Evolutionary conservation across 2,329 filamentous ascomycete species (phyloP).

Genomic region (Pestalotiopsis sp.): DNA sequence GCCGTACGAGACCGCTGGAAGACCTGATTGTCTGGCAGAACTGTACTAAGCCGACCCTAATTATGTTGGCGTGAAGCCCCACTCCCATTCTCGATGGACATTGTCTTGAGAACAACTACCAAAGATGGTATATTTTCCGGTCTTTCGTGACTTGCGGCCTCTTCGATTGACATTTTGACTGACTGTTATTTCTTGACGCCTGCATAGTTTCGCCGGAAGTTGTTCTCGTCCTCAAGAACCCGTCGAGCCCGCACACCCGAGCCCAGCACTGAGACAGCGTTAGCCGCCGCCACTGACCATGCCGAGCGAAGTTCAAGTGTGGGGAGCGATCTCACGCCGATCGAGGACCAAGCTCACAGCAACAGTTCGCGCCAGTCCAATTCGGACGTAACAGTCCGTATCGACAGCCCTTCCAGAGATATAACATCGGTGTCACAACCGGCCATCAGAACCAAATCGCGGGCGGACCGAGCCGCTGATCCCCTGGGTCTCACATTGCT

Average conservation of each 20-base stretch:
- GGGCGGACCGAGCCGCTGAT: not conserved
- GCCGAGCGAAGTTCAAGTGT: not conserved
- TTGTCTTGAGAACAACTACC: not conserved
- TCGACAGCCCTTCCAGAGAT: not conserved
- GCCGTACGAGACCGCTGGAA: not conserved
- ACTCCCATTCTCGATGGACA: not conserved
- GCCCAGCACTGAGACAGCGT: not conserved
- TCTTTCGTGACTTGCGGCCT: not conserved
- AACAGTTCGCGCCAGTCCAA: not conserved
- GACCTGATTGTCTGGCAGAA: not conserved
- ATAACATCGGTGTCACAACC: not conserved
- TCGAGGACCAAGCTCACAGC: not conserved
- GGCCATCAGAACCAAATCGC: not conserved
- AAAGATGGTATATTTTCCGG: not conserved
- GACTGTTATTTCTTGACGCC: not conserved
- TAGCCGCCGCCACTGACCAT: not conserved
- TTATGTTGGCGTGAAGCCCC: not conserved
- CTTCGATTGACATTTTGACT: not conserved
- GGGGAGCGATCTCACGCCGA: not conserved
- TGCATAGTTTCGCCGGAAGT: not conserved
- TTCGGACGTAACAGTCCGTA: not conserved
- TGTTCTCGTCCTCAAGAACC: not conserved
- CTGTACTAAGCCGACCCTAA: not conserved
- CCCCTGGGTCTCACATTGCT: constrained; percentile 3
- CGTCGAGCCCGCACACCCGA: not conserved